Conservation (phyloP, 2,329 filamentous ascomycete species). For the Scedosporium apiospermum region DNA sequence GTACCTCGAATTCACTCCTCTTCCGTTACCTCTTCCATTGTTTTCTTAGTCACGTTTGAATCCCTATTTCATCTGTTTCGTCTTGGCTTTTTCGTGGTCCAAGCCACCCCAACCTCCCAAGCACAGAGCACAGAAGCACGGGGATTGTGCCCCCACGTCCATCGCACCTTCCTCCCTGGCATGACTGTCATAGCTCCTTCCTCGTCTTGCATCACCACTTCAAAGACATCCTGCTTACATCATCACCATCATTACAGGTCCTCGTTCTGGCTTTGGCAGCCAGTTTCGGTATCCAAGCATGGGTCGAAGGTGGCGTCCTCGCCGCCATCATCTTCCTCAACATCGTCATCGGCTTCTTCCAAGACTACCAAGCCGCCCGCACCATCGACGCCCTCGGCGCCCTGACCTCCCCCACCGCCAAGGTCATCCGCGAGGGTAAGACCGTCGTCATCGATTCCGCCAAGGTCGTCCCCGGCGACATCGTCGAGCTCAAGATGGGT, state of each 20-base stretch:
- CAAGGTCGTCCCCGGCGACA: slow-evolving; percentile 43
- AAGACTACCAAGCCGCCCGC: slow-evolving; percentile 30
- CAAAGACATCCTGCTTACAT: neutral
- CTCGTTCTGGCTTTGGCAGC: slow-evolving; percentile 51
- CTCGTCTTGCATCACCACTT: neutral
- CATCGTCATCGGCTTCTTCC: slow-evolving; percentile 37
- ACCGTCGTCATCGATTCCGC: slow-evolving; percentile 21
- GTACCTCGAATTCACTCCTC: no score
- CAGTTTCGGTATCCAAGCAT: slow-evolving; percentile 38
- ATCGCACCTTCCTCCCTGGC: no score
- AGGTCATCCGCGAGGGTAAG: slow-evolving; percentile 26
- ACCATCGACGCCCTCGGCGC: slow-evolving; percentile 29
- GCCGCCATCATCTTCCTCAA: slow-evolving; percentile 43
- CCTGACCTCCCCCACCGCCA: slow-evolving; percentile 24
- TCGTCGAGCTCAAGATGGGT: slow-evolving; percentile 38
- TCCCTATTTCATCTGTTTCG: neutral
- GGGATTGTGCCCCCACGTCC: no score
- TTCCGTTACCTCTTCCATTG: neutral
- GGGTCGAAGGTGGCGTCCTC: slow-evolving; percentile 40
- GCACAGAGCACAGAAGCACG: neutral
- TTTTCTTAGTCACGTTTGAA: neutral
- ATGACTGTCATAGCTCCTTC: neutral
- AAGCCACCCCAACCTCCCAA: no score
- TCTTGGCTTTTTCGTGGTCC: no score
- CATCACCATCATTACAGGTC: slow-evolving; percentile 17